These are phyloP conservation scores for Colletotrichum cereale DNA, from an alignment of 2,329 filamentous ascomycete species.

Conservation along the genomic window DNA sequence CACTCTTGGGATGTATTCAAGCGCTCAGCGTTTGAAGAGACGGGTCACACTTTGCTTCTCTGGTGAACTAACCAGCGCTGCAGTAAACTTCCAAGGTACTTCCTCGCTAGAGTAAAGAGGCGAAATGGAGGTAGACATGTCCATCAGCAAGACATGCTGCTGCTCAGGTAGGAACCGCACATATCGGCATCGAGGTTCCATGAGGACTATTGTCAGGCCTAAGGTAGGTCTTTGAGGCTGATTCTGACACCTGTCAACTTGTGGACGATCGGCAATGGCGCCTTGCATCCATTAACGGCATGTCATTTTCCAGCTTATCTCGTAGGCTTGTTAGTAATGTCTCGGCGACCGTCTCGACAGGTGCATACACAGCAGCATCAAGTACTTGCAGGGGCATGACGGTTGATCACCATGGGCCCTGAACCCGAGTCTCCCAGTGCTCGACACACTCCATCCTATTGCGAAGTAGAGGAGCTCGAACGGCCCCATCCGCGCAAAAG, in stretches of 20 bases:
- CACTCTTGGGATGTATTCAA: conserved; percentile 28
- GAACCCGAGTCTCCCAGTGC: background rate
- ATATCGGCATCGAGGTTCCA: background rate
- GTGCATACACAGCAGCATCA: background rate
- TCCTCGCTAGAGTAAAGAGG: background rate
- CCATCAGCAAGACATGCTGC: background rate
- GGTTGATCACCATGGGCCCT: background rate
- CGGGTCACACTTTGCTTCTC: conserved; percentile 6
- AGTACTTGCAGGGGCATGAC: background rate
- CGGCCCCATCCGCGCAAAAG: background rate
- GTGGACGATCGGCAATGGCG: conserved; percentile 18
- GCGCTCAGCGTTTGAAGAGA: conserved; percentile 8
- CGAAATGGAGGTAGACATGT: background rate
- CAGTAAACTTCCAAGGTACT: background rate
- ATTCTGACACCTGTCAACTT: conserved; percentile 32
- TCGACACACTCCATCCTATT: background rate
- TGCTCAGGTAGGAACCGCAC: background rate
- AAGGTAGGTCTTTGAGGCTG: conserved; percentile 8
- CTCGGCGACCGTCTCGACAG: background rate
- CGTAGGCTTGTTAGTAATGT: background rate
- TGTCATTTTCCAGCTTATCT: background rate
- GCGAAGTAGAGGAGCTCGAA: background rate
- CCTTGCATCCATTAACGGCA: background rate
- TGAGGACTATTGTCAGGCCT: conserved; percentile 8
- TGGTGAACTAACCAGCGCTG: background rate